Evolutionary conservation across 139 green algal species (phyloP).

Genomic region (Chlamydomonas asymmetrica): DNA sequence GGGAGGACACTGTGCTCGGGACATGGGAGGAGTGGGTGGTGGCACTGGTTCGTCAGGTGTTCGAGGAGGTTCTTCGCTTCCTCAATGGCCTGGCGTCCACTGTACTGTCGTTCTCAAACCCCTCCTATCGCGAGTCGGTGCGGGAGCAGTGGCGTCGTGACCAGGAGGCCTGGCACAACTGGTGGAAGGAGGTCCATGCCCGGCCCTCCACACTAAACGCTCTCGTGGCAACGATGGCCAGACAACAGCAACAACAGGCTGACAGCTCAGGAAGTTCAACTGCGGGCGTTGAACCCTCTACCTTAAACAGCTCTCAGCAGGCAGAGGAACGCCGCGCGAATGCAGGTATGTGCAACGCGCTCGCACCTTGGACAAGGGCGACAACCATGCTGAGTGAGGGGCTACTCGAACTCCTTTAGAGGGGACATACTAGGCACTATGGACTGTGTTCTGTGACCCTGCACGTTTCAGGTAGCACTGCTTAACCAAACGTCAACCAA

Average conservation of each 20-base stretch:
- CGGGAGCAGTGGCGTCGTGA: conserved; percentile 31
- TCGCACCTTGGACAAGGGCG: background rate
- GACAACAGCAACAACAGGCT: conserved; percentile 10
- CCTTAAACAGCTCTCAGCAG: background rate
- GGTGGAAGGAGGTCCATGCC: conserved; percentile 18
- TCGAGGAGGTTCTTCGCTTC: conserved; percentile 34
- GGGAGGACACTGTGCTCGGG: conserved; percentile 28
- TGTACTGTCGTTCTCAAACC: conserved; percentile 37
- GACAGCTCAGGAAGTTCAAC: too few species aligned
- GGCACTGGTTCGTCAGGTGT: conserved; percentile 29
- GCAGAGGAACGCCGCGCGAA: background rate
- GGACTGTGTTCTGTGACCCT: too few species aligned
- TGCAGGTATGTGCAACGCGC: background rate
- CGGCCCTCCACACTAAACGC: conserved; percentile 43
- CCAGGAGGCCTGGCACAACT: conserved; percentile 39
- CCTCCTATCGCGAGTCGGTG: conserved; percentile 30
- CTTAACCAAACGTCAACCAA: too few species aligned
- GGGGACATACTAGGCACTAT: too few species aligned
- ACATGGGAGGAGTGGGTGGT: conserved; percentile 35
- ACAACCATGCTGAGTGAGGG: background rate
- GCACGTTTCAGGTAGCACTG: too few species aligned
- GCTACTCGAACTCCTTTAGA: background rate
- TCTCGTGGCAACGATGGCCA: conserved; percentile 20
- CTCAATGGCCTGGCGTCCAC: conserved; percentile 27
- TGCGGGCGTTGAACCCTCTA: background rate